Conservation (phyloP, 768 basidiomycete species). For the Rhodocollybia butyracea region DNA sequence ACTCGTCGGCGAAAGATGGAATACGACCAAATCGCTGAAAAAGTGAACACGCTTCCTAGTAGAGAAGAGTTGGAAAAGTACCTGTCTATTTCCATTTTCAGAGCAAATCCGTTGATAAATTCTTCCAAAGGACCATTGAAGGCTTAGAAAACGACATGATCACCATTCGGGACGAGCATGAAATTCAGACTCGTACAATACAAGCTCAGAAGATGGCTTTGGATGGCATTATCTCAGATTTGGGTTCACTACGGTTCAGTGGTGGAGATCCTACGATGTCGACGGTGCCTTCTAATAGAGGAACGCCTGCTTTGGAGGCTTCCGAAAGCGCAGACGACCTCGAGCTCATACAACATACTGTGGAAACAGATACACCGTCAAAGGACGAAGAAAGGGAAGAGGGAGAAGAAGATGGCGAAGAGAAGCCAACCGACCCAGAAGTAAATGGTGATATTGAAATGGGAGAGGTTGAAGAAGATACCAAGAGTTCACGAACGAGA, state of each 20-base stretch:
- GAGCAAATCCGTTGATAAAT: background rate
- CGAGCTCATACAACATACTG: background rate
- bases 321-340: conserved; percentile 16
- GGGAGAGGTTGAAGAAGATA: conserved; percentile 84
- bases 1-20: conserved; percentile 78
- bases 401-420: conserved; percentile 34
- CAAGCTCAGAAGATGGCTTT: conserved; percentile 66
- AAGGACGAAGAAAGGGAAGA: conserved; percentile 44
- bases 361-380: background rate
- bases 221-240: conserved; percentile 59
- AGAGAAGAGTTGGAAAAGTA: conserved; percentile 77
- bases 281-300: conserved; percentile 37
- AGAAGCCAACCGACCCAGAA: conserved; percentile 24
- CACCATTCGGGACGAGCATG: conserved; percentile 71
- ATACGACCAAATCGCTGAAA: conserved; percentile 82
- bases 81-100: conserved; percentile 19
- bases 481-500: conserved; percentile 47
- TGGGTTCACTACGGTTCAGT: conserved; percentile 59
- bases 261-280: conserved; percentile 53
- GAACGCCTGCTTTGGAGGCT: conserved; percentile 48
- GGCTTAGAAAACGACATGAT: conserved; percentile 76
- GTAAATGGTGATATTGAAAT: conserved; percentile 79
- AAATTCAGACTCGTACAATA: conserved; percentile 64
- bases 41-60: conserved; percentile 72
- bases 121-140: conserved; percentile 52